These are phyloP conservation scores for Fusarium heterosporum DNA, from an alignment of 2,329 filamentous ascomycete species.

Conservation along the genomic window DNA sequence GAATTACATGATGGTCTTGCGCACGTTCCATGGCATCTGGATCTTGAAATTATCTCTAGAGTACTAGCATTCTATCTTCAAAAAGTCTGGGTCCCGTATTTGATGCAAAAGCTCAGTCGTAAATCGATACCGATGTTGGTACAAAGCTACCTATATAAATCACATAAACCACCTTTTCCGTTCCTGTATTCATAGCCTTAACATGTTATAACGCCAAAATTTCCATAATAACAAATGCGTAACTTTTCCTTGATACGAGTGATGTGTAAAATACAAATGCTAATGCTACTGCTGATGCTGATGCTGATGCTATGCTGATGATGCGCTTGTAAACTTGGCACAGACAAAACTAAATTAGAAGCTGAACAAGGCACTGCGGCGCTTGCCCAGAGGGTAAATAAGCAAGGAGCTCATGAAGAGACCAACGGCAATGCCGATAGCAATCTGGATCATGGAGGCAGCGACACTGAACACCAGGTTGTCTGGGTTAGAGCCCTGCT, in stretches of 20 bases:
- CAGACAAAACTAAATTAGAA: slow-evolving; percentile 49
- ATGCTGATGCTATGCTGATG: slow-evolving; percentile 19
- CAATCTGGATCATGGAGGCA: slow-evolving; percentile 64
- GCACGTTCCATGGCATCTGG: background rate
- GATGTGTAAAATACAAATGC: background rate
- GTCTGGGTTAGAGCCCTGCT: slow-evolving; percentile 45
- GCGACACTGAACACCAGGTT: slow-evolving; percentile 59
- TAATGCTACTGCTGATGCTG: background rate
- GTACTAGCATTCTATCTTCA: slow-evolving; percentile 1
- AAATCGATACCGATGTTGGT: slow-evolving; percentile 10
- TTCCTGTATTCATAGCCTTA: slow-evolving; percentile 10
- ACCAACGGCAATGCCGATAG: slow-evolving; percentile 64
- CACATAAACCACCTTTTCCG: background rate
- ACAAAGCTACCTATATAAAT: slow-evolving; percentile 4
- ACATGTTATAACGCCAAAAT: background rate
- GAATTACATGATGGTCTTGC: background rate
- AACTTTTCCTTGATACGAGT: slow-evolving; percentile 12
- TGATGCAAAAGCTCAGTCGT: background rate
- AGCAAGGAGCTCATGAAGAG: slow-evolving; percentile 62
- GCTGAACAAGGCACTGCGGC: slow-evolving; percentile 62
- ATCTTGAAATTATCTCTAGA: background rate
- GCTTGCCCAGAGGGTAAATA: slow-evolving; percentile 63
- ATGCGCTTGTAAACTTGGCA: background rate
- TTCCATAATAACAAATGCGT: slow-evolving; percentile 2
- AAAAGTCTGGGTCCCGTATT: slow-evolving; percentile 3